Percentiles rank a stretch among this genome's conserved stretches.
phyloP scores from a whole-genome alignment of 148 eudicot species.

The Heliamphora exappendiculata region DNA sequence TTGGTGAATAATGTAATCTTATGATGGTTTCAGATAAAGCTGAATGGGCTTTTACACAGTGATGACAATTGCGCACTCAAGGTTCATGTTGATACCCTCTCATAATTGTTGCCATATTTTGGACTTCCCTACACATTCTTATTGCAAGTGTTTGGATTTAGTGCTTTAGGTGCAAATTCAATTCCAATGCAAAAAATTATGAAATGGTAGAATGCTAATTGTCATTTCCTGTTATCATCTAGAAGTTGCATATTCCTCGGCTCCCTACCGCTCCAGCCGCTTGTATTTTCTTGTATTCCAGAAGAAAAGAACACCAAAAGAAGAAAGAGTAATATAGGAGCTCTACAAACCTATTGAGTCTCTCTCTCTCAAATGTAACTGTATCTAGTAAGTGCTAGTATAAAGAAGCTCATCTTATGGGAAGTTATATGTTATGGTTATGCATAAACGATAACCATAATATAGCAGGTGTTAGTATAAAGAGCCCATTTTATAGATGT shows the following conservation, averaged over 20 bases:
- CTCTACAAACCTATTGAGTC: neutral
- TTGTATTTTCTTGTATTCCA: no score
- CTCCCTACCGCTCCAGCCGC: no score
- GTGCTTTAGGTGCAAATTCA: neutral
- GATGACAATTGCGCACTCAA: constrained; percentile 90
- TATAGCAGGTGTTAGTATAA: no score
- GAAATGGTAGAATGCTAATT: neutral
- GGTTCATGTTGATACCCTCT: constrained; percentile 31
- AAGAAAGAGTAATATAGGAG: neutral
- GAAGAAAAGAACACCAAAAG: no score
- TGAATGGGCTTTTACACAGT: constrained; percentile 84
- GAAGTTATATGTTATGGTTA: neutral
- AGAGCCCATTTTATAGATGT: no score
- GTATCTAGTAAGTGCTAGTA: neutral
- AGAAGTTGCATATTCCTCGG: neutral
- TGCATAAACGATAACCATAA: neutral
- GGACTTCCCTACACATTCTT: neutral
- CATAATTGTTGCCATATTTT: neutral
- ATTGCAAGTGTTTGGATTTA: neutral
- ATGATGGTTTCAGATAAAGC: constrained; percentile 50
- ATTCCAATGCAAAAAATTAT: neutral
- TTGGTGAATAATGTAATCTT: neutral
- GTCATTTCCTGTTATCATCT: neutral
- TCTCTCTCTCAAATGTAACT: neutral
- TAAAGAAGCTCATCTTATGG: neutral